Evolutionary conservation across 768 basidiomycete genomes (phyloP).

Genomic region (Tephrocybe sp.): DNA sequence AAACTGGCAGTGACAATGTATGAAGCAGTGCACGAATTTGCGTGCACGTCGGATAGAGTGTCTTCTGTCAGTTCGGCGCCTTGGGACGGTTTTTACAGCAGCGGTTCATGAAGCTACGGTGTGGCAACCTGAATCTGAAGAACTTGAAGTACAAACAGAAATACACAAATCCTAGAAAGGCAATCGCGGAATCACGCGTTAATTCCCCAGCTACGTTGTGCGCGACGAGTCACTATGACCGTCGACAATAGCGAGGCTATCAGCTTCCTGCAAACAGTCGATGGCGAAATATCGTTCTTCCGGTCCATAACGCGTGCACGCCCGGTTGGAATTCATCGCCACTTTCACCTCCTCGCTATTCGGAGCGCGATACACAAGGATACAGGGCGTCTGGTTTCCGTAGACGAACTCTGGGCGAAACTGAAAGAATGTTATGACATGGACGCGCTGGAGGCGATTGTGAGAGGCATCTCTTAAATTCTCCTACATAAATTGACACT

Average conservation of each 20-base stretch:
- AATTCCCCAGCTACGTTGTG: slow-evolving; percentile 4
- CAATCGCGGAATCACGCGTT: slow-evolving; percentile 2
- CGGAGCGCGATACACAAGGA: slow-evolving; percentile 71
- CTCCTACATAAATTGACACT: slow-evolving; percentile 15
- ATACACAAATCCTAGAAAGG: slow-evolving; percentile 10
- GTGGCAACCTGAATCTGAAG: neutral
- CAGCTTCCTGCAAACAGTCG: slow-evolving; percentile 65
- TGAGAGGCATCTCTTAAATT: slow-evolving; percentile 33
- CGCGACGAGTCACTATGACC: slow-evolving; percentile 16
- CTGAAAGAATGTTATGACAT: slow-evolving; percentile 70
- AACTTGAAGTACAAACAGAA: neutral
- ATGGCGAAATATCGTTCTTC: slow-evolving; percentile 86
- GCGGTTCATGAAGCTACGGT: no score
- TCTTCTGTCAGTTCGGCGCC: no score
- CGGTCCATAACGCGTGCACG: slow-evolving; percentile 78
- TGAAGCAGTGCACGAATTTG: no score
- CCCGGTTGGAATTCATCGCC: slow-evolving; percentile 80
- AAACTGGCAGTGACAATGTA: no score
- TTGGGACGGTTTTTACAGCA: no score
- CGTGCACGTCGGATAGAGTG: no score
- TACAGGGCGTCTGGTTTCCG: slow-evolving; percentile 57
- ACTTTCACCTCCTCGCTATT: slow-evolving; percentile 80
- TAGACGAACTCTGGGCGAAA: slow-evolving; percentile 77
- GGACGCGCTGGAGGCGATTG: slow-evolving; percentile 71
- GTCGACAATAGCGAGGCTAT: slow-evolving; percentile 19